phyloP scores from a whole-genome alignment of 768 basidiomycete species.

The Calocybe cyanea region DNA sequence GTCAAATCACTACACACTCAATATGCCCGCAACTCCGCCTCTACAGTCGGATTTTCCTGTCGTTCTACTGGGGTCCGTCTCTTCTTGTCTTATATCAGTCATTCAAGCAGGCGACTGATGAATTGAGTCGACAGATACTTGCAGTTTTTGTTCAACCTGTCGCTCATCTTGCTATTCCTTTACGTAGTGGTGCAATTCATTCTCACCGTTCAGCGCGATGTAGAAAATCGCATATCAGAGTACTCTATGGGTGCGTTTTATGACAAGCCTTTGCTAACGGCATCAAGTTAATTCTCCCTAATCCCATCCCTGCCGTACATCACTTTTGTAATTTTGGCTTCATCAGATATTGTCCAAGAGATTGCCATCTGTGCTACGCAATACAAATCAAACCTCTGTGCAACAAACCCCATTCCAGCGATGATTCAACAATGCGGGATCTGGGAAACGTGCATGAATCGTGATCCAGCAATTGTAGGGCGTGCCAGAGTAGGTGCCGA shows the following conservation, averaged over 20 bases:
- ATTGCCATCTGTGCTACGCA: slow-evolving; percentile 82
- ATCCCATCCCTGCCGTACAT: no score
- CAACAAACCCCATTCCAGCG: slow-evolving; percentile 71
- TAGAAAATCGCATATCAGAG: slow-evolving; percentile 81
- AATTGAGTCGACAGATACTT: slow-evolving; percentile 60
- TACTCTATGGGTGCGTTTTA: slow-evolving; percentile 75
- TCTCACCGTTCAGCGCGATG: slow-evolving; percentile 85
- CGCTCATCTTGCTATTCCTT: slow-evolving; percentile 76
- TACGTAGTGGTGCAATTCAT: slow-evolving; percentile 87
- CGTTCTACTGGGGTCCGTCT: slow-evolving; percentile 75
- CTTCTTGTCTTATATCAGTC: not conserved
- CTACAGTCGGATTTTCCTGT: slow-evolving; percentile 70
- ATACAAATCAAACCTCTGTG: slow-evolving; percentile 83
- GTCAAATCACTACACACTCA: slow-evolving; percentile 80
- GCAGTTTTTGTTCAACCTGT: slow-evolving; percentile 92
- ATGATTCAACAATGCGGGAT: slow-evolving; percentile 82
- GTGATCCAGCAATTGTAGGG: slow-evolving; percentile 86
- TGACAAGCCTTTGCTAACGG: not conserved
- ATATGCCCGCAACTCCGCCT: slow-evolving; percentile 60
- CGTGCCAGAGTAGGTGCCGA: slow-evolving; percentile 90
- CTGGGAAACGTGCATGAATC: slow-evolving; percentile 95
- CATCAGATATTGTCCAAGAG: slow-evolving; percentile 86
- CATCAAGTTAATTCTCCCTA: not conserved
- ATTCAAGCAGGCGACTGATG: slow-evolving; percentile 2
- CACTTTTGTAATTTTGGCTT: no score